Conservation (phyloP, 2,329 filamentous ascomycete species). For the Sporothrix dimorphospora region DNA sequence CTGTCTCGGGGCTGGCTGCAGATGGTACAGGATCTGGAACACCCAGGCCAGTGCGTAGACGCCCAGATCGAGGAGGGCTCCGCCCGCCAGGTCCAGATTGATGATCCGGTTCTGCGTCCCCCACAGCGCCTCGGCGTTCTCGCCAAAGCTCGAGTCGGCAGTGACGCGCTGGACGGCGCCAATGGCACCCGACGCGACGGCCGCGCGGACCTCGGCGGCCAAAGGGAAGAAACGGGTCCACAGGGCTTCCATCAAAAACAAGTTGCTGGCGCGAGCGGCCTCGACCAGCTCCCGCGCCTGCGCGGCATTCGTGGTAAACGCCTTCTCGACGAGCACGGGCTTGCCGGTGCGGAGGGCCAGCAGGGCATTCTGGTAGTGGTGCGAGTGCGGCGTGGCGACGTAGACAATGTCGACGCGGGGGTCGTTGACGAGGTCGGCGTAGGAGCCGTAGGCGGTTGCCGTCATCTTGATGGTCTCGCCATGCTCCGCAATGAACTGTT, state of each 20-base stretch:
- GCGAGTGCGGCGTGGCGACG: slow-evolving; percentile 86
- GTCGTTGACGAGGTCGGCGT: slow-evolving; percentile 78
- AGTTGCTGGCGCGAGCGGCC: slow-evolving; percentile 69
- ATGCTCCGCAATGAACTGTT: slow-evolving; percentile 71
- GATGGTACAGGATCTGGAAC: slow-evolving; percentile 84
- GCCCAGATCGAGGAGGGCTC: slow-evolving; percentile 79
- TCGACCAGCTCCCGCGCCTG: slow-evolving; percentile 74
- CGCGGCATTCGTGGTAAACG: slow-evolving; percentile 79
- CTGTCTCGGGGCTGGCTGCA: slow-evolving; percentile 58
- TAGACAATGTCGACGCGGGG: slow-evolving; percentile 83
- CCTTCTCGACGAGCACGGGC: slow-evolving; percentile 87
- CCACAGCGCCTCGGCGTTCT: slow-evolving; percentile 44
- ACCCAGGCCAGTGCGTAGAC: slow-evolving; percentile 90
- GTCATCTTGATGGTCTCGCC: slow-evolving; percentile 58
- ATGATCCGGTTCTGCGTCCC: slow-evolving; percentile 70
- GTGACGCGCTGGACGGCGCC: slow-evolving; percentile 64
- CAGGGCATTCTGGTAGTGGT: slow-evolving; percentile 90
- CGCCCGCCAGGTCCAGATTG: slow-evolving; percentile 80
- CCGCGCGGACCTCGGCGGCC: slow-evolving; percentile 71
- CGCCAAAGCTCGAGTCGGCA: slow-evolving; percentile 64
- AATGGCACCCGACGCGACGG: slow-evolving; percentile 59
- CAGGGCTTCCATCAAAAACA: slow-evolving; percentile 84
- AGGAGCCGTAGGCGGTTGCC: slow-evolving; percentile 76
- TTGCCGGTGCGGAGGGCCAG: slow-evolving; percentile 74
- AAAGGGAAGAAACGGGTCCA: slow-evolving; percentile 90